Base-by-base conservation (phyloP, 306 rosid species). In the Astragalus glycyphyllos region DNA sequence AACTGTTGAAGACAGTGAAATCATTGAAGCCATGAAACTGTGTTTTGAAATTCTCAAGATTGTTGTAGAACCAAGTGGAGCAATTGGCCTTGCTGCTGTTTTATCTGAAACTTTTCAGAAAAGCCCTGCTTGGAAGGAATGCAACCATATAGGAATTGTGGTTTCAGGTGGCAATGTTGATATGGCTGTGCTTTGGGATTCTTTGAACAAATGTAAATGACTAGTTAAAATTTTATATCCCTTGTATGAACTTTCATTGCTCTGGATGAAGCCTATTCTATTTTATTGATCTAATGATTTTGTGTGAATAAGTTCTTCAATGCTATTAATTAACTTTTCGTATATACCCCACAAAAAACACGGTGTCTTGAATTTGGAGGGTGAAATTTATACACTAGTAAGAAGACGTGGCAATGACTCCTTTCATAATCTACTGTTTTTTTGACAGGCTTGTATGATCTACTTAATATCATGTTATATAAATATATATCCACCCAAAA, bases 61-160 rank as follows among this genome's bases (percentile, higher is more conserved):
- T 66, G 96, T 77, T 0, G 97, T 84, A 4, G 97, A 90, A 77
- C 96, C 98, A 41, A 90, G 98, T 46, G 96, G 98, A 79, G 97
- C 97, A 44, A 93, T 93, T 54, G 97, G 98, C 72, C 89, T 93
- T 79, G 98, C 96, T 37, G 98, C 92, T 67, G 89, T 87, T 80
- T 77, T 93, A 61, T 93, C 98, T 0, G 81, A 88, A 37, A 73
- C 84, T 72, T 90, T 93, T 84, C 87, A 80, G 86, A 82, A 79
- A 13, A 83, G 82, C 49, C 82, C 89, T 67, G 85, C 88, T 50
- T 87, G 88, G 89, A 86, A 93, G 74, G 84, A 84, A 54, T 84
- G 94, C 89, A 82, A 69, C 59, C 77, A 77, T 63, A 81, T 88
- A 26, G 98, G 98, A 68, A 88, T 90, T 68, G 66, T 93, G 58